Evolutionary conservation across 202 grass and related monocot genomes (phyloP).

Genomic region (Panicum virgatum): DNA sequence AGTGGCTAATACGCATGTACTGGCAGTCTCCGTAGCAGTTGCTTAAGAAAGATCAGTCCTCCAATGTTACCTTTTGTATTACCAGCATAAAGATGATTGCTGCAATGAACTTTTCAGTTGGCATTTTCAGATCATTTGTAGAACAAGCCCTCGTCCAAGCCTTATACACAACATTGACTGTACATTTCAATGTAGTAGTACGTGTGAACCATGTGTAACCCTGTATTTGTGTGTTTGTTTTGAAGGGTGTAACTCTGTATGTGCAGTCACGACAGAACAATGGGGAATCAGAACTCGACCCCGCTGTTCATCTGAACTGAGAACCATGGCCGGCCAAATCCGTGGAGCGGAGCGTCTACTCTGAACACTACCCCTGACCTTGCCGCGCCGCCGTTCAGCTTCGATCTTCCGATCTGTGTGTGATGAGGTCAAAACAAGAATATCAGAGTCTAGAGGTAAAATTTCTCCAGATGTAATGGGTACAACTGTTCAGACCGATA

Average conservation of each 20-base stretch:
- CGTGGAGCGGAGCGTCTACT: slow-evolving; percentile 51
- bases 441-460: not conserved
- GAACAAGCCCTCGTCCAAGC: not conserved
- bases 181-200: slow-evolving; percentile 13
- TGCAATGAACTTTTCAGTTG: not conserved
- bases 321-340: slow-evolving; percentile 48
- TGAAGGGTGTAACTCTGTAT: no score
- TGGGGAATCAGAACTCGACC: slow-evolving; percentile 49
- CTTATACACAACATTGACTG: slow-evolving; percentile 17
- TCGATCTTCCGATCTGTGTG: slow-evolving; percentile 71
- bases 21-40: not conserved
- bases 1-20: not conserved
- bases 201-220: not conserved
- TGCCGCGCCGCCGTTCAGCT: slow-evolving; percentile 44
- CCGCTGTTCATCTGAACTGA: slow-evolving; percentile 72
- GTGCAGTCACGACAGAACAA: slow-evolving; percentile 1
- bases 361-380: slow-evolving; percentile 56
- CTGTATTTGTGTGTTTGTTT: not conserved
- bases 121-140: not conserved
- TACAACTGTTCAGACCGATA: slow-evolving; percentile 45
- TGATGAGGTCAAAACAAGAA: not conserved
- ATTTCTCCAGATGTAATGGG: not conserved
- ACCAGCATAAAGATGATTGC: not conserved
- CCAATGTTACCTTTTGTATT: not conserved
- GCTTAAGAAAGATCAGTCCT: not conserved